Conservation (phyloP, 2,329 filamentous ascomycete species). For the Nigrospora sphaerica region DNA sequence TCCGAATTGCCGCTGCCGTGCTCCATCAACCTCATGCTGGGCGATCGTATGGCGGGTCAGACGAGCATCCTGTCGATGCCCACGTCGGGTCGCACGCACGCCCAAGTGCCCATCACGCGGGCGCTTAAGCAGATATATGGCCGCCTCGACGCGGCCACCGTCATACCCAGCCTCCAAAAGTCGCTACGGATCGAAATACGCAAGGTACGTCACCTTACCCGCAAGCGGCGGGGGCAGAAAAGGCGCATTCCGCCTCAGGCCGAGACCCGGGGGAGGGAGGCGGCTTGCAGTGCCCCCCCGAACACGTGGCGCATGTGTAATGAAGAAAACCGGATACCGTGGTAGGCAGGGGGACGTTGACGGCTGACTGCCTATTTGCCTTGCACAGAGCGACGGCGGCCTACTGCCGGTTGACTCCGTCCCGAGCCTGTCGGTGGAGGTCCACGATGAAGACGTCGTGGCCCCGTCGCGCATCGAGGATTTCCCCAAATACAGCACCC, state of each 20-base stretch:
- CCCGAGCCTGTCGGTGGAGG: conserved; percentile 4
- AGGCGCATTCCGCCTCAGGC: no score
- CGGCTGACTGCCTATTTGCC: neutral
- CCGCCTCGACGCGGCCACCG: neutral
- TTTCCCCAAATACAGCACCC: conserved; percentile 2
- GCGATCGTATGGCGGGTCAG: conserved; percentile 19
- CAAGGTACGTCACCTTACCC: conserved; percentile 1
- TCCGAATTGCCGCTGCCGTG: conserved; percentile 28
- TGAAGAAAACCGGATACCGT: no score
- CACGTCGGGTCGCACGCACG: conserved; percentile 19
- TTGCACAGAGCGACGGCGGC: conserved; percentile 1
- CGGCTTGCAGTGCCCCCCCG: no score
- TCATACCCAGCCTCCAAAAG: neutral
- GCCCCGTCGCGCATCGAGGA: neutral
- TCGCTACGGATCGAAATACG: conserved; percentile 3
- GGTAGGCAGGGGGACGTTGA: no score
- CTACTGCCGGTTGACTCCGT: conserved; percentile 1
- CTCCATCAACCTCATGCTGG: conserved; percentile 26
- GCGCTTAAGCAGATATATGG: neutral
- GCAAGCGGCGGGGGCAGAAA: no score
- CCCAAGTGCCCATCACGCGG: conserved; percentile 22
- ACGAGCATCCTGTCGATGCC: conserved; percentile 30
- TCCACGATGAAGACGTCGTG: conserved; percentile 3
- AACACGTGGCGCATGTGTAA: no score
- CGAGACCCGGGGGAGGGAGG: no score